Percentiles rank a stretch among this genome's conserved stretches.
phyloP scores from a whole-genome alignment of 2,329 filamentous ascomycete species.

The Aspergillus chevalieri region DNA sequence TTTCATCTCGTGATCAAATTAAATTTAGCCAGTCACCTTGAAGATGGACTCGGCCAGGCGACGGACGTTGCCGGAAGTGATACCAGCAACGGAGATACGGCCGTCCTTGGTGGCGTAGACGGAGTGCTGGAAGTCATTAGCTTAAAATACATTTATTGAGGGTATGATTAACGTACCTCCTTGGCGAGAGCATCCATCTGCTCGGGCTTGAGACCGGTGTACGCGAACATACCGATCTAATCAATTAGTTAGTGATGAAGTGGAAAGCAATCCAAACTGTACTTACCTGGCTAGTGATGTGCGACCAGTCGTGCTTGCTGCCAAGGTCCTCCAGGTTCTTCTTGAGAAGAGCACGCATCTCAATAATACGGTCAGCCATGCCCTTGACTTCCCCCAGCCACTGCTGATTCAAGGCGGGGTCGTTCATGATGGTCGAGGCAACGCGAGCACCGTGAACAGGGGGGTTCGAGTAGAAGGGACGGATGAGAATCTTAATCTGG shows the following conservation, averaged over 20 bases:
- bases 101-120: constrained; percentile 87
- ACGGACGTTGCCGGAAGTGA: constrained; percentile 46
- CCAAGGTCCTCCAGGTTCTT: constrained; percentile 91
- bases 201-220: constrained; percentile 83
- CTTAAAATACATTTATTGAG: background rate
- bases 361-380: constrained; percentile 99
- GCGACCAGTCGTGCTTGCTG: constrained; percentile 95
- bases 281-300: constrained; percentile 79
- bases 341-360: constrained; percentile 91
- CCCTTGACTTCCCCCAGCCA: constrained; percentile 96
- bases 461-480: constrained; percentile 96
- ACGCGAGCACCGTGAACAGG: constrained; percentile 94
- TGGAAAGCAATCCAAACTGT: background rate
- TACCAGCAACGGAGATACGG: constrained; percentile 47
- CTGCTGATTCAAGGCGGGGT: constrained; percentile 76
- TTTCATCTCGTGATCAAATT: constrained; percentile 4
- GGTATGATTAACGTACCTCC: constrained; percentile 51
- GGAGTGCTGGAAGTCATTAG: constrained; percentile 57
- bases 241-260: constrained; percentile 1
- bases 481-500: constrained; percentile 96
- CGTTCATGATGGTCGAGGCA: constrained; percentile 85
- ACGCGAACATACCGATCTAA: constrained; percentile 96
- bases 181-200: constrained; percentile 89
- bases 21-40: constrained; percentile 44
- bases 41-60: constrained; percentile 46